Evolutionary conservation across 1,139 yeast genomes (phyloP).

Genomic region (Taphrina confusa): DNA sequence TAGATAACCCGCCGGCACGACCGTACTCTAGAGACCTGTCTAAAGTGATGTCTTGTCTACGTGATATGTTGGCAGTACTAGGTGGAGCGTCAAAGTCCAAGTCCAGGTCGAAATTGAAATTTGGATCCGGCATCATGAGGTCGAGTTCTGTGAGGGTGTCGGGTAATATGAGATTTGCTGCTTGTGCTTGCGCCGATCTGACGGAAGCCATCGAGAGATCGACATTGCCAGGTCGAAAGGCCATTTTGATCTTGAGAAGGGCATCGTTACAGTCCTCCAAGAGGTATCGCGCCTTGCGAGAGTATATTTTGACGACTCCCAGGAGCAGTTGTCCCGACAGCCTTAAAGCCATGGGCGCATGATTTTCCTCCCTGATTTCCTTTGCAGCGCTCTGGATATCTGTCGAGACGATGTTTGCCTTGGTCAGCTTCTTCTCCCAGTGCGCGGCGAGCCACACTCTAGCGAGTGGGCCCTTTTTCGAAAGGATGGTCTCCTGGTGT

Average conservation of each 20-base stretch:
- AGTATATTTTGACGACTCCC: constrained; percentile 86
- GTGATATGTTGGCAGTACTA: constrained; percentile 26
- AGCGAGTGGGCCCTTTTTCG: constrained; percentile 71
- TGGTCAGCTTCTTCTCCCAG: constrained; percentile 75
- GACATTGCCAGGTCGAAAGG: constrained; percentile 59
- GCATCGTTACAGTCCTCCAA: constrained; percentile 84
- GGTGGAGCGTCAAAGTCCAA: constrained; percentile 32
- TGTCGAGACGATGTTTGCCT: constrained; percentile 71
- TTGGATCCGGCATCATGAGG: constrained; percentile 47
- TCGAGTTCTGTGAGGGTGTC: constrained; percentile 82
- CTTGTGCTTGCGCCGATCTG: constrained; percentile 47
- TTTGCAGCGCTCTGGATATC: constrained; percentile 69
- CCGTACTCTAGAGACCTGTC: constrained; percentile 23
- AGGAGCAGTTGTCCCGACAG: constrained; percentile 83
- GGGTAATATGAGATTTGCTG: constrained; percentile 59
- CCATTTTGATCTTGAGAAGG: constrained; percentile 67
- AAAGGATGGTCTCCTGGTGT: constrained; percentile 41
- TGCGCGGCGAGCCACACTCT: constrained; percentile 94
- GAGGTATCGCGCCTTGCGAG: constrained; percentile 79
- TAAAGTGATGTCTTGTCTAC: constrained; percentile 34
- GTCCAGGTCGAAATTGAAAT: constrained; percentile 33
- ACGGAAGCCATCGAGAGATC: constrained; percentile 53
- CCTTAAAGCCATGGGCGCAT: constrained; percentile 67
- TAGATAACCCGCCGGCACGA: constrained; percentile 14
- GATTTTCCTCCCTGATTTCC: constrained; percentile 49